Evolutionary conservation across 192 early-diverging fungal species (phyloP), one percentile per base, ranked within the genome.

Genomic region (Podila minutissima): DNA sequence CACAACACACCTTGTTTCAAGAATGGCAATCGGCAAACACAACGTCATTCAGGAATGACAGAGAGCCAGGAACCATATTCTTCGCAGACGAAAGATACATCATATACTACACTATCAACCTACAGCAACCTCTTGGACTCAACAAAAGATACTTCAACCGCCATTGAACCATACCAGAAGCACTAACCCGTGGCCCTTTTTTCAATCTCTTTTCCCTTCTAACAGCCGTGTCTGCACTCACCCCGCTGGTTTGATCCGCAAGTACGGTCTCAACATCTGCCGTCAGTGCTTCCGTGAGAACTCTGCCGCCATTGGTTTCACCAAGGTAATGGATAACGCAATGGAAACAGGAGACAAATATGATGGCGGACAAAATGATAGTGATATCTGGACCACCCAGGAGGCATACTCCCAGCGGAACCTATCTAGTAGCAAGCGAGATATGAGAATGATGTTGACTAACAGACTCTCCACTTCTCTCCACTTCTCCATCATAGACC

Each of bases 241-340:
- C 94, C 96, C 92, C 84, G 98, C 98, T 75, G 98, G 98, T 94
- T 94, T 99, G 85, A 98, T 99, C 89, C 96, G 98, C 92, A 99
- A 99, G 93, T 99, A 99, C 91, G 91, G 92, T 71, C 89, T 99
- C 69, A 94, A 98, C 92, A 89, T 99, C 82, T 99, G 98, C 93
- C 95, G 98, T 93, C 98, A 99, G 88, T 98, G 97, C 93, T 99
- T 99, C 96, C 96, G 98, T 89, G 96, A 99, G 89, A 94, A 99
- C 87, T 87, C 96, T 86, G 91, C 88, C 75, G 97, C 97, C 86
- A 99, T 99, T 90, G 98, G 98, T 77, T 99, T 99, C 93, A 87
- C 92, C 86, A 99, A 99, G 95, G 94, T 98, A 90, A 59, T 55
- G 17, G 26, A 55, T 55, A 24, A 4, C 24, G 20, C n/a, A 55